A percentile compares a stretch with the other conserved stretches of the same genome.
Evolutionary conservation across 192 early-diverging fungal genomes (phyloP).

Genomic region (Entomortierella beljakovae): DNA sequence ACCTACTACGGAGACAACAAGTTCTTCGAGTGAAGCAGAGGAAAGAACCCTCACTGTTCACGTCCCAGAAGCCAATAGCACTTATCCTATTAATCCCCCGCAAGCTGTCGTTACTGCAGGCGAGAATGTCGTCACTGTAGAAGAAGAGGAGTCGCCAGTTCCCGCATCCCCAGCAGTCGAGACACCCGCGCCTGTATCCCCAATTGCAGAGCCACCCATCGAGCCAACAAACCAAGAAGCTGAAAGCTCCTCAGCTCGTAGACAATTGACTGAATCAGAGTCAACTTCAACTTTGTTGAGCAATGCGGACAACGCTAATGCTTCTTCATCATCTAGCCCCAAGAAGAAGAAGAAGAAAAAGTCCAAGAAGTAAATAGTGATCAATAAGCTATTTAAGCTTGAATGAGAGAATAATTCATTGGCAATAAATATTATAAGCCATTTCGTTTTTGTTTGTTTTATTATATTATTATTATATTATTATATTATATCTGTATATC

Average conservation of each 20-base stretch:
- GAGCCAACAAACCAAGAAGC: no score
- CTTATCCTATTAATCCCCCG: conserved; percentile 4
- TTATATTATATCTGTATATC: neutral
- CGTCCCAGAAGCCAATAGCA: conserved; percentile 12
- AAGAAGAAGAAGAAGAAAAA: conserved; percentile 53
- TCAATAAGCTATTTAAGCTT: no score
- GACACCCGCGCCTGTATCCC: neutral
- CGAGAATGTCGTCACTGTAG: neutral
- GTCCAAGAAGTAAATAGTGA: conserved; percentile 26
- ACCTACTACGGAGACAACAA: neutral
- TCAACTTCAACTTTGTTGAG: conserved; percentile 8
- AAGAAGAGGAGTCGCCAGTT: neutral
- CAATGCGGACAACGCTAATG: neutral
- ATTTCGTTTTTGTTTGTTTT: neutral
- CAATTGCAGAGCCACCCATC: no score
- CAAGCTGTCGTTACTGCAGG: neutral
- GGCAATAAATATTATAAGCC: neutral
- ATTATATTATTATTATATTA: neutral
- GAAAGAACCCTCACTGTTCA: conserved; percentile 11
- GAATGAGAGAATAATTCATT: neutral
- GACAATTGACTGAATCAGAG: conserved; percentile 7
- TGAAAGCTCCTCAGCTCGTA: neutral
- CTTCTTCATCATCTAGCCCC: conserved; percentile 5
- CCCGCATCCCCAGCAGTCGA: neutral
- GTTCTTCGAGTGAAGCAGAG: no score